Percentiles rank a stretch among this genome's conserved stretches.
phyloP scores from a whole-genome alignment of 306 rosid species.

The Vigna radiata region DNA sequence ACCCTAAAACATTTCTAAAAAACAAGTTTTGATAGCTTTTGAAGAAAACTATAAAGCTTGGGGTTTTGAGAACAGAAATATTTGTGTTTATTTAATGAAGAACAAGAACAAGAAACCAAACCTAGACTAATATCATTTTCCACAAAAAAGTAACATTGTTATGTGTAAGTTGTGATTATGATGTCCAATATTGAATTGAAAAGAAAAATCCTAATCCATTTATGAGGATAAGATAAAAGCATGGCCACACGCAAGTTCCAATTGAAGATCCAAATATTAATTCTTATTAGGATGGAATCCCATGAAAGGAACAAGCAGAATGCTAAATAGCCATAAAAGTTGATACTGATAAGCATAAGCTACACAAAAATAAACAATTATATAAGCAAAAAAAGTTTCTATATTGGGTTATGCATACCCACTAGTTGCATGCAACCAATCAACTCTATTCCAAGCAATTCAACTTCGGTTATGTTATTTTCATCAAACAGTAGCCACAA shows the following conservation, averaged over 20 bases:
- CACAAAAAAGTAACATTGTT: background rate
- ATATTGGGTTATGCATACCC: slow-evolving; percentile 39
- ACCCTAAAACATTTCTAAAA: background rate
- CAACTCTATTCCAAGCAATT: slow-evolving; percentile 10
- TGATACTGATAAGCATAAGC: slow-evolving; percentile 30
- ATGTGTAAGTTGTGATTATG: slow-evolving; percentile 5
- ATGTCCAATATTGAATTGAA: slow-evolving; percentile 36
- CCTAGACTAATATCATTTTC: background rate
- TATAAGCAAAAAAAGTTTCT: slow-evolving; percentile 23
- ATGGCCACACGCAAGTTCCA: slow-evolving; percentile 44
- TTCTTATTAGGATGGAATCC: slow-evolving; percentile 47
- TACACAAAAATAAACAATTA: slow-evolving; percentile 14
- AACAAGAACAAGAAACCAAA: slow-evolving; percentile 13
- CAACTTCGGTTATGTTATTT: slow-evolving; percentile 21
- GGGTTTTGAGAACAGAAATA: background rate
- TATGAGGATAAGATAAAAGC: slow-evolving; percentile 44
- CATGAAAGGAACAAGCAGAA: slow-evolving; percentile 47
- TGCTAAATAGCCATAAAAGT: slow-evolving; percentile 40
- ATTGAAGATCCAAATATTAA: slow-evolving; percentile 51
- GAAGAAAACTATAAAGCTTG: background rate
- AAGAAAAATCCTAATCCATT: slow-evolving; percentile 49
- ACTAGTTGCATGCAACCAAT: slow-evolving; percentile 33
- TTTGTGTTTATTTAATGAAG: background rate
- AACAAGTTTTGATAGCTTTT: background rate
- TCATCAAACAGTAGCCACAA: slow-evolving; percentile 31